These are phyloP conservation scores for Leccinum pellstonianum DNA, from an alignment of 768 basidiomycete species.

Conservation along the genomic window DNA sequence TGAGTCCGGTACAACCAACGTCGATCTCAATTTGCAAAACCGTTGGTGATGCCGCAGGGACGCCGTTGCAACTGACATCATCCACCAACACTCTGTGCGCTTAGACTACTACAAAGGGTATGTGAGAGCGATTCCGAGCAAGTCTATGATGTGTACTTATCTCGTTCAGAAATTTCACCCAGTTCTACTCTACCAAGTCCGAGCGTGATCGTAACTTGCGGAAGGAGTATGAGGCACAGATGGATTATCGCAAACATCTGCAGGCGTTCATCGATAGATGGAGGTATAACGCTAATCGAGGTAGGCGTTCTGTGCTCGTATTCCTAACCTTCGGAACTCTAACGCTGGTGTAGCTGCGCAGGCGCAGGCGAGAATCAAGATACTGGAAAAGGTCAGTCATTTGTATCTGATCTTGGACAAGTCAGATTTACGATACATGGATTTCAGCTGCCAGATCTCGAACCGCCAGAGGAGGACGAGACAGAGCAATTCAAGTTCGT, in stretches of 20 bases:
- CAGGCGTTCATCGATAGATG: constrained; percentile 98
- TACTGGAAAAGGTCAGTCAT: constrained; percentile 63
- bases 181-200: constrained; percentile 98
- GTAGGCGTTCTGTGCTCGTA: constrained; percentile 34
- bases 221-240: constrained; percentile 95
- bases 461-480: constrained; percentile 92
- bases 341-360: constrained; percentile 63
- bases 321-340: background rate
- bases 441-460: constrained; percentile 79
- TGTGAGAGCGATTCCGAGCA: constrained; percentile 6
- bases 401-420: background rate
- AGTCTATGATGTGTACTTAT: constrained; percentile 1
- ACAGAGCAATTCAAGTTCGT: constrained; percentile 85
- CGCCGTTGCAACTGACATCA: constrained; percentile 95
- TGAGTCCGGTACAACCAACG: constrained; percentile 33
- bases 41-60: constrained; percentile 49
- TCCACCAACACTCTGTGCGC: constrained; percentile 91
- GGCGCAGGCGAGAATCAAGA: constrained; percentile 78
- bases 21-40: background rate
- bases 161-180: constrained; percentile 81
- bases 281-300: constrained; percentile 96
- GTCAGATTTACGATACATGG: background rate
- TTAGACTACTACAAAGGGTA: constrained; percentile 98
- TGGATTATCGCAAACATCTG: constrained; percentile 91
- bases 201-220: constrained; percentile 89